Evolutionary conservation across 2,329 filamentous ascomycete genomes (phyloP).

Genomic region (Escovopsis sp.): DNA sequence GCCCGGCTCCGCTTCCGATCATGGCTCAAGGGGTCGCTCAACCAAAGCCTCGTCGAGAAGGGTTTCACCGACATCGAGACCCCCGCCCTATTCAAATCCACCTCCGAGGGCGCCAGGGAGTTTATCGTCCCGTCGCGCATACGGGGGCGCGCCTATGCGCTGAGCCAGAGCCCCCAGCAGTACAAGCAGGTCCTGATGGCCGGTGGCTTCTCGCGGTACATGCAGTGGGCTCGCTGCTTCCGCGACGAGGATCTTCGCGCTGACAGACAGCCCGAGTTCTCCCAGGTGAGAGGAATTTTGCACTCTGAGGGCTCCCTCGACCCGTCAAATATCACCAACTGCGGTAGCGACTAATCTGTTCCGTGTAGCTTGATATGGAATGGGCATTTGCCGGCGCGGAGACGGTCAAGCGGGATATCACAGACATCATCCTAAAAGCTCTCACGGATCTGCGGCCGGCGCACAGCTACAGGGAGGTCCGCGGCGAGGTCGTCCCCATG

Average conservation of each 20-base stretch:
- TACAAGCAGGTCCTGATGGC: constrained; percentile 98
- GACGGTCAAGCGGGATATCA: constrained; percentile 19
- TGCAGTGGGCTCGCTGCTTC: constrained; percentile 88
- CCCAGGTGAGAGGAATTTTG: constrained; percentile 50
- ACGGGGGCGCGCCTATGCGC: constrained; percentile 65
- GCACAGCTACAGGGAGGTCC: constrained; percentile 48
- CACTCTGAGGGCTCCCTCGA: neutral
- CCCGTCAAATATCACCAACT: neutral
- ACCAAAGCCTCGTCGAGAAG: constrained; percentile 36
- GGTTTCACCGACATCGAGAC: constrained; percentile 76
- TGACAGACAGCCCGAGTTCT: constrained; percentile 93
- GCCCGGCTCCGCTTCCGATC: constrained; percentile 58
- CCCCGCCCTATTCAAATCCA: constrained; percentile 91
- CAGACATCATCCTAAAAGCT: constrained; percentile 18
- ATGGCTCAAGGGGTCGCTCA: constrained; percentile 36
- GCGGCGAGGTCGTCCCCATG: constrained; percentile 19
- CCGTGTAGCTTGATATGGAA: constrained; percentile 65
- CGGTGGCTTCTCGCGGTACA: constrained; percentile 67
- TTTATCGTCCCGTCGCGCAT: constrained; percentile 81
- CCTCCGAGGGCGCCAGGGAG: constrained; percentile 85
- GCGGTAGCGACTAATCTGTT: constrained; percentile 1
- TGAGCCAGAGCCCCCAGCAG: constrained; percentile 93
- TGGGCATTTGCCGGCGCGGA: constrained; percentile 63
- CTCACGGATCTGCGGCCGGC: constrained; percentile 14
- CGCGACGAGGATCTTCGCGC: constrained; percentile 86